Evolutionary conservation across 1,139 yeast species (phyloP), one percentile per base, ranked within the genome.

Genomic region (Diutina scorzettiae): DNA sequence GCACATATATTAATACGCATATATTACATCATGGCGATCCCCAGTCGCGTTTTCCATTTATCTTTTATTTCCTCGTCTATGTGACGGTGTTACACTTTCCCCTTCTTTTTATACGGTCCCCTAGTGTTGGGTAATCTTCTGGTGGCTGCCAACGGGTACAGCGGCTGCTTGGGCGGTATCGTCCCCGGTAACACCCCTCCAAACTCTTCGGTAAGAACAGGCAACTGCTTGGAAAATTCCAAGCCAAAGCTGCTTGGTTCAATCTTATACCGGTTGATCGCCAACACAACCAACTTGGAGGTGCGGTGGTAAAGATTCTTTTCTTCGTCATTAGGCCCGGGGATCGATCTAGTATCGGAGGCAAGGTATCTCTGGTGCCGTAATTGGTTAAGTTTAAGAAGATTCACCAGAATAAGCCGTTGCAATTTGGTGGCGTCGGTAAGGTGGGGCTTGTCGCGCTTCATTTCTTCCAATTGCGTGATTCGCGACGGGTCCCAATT

Each of bases 181-280:
- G 62, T 45, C 44, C 86, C 86, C 1, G 96, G 96, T 53, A 87
- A 69, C 1, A 82, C 72, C 43, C 97, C 97, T 37, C 73, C 66
- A 53, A 83, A 87, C 50, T 81, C 85, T 17, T 80, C 73, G 53
- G 78, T 76, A 45, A 83, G 66, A 1, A 83, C 81, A 0, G 96
- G 95, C 37, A 87, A 53, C 43, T 60, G 68, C 41, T 64, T 57
- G 49, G 70, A 66, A 43, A 66, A 57, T 37, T 57, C 53, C 32
- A 58, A 48, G 11, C 72, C 62, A 29, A 73, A 52, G 17, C 55
- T 53, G 16, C 52, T 51, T 7, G 64, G 62, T 5, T 50, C 46
- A 7, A 64, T 46, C 18, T 47, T 59, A 51, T 63, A 46, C 23
- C 52, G 47, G n/a, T 58, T 55, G 18, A 68, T 55, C 17, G 64